These are phyloP conservation scores for Corylus heterophylla DNA, from an alignment of 306 rosid species.

Conservation along the genomic window DNA sequence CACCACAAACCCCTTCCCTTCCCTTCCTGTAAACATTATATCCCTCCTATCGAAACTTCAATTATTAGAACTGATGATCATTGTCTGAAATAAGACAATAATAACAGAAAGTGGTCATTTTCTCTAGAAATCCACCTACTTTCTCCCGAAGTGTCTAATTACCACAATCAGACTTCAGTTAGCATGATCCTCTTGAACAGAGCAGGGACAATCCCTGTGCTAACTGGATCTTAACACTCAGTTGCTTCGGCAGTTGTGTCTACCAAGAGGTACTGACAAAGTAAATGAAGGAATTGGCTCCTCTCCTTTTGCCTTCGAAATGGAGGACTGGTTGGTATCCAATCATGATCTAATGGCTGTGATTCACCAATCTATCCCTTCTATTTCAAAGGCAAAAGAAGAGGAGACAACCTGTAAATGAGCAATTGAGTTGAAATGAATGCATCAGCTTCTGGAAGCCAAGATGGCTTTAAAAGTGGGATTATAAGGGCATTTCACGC, in stretches of 20 bases:
- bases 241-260: background rate
- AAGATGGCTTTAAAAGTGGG: background rate
- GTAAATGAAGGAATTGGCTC: background rate
- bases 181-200: background rate
- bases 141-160: background rate
- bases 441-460: background rate
- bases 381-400: background rate
- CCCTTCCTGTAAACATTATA: background rate
- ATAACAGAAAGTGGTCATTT: background rate
- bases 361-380: background rate
- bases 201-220: background rate
- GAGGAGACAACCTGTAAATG: background rate
- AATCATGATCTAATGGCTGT: background rate
- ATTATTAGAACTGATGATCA: background rate
- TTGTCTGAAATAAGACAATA: background rate
- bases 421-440: background rate
- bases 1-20: background rate
- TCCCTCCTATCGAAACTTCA: background rate
- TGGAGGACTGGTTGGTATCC: background rate
- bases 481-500: background rate
- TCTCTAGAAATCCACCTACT: background rate
- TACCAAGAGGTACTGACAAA: background rate
- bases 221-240: background rate
- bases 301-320: background rate
- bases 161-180: background rate